phyloP scores from a whole-genome alignment of 192 early-diverging fungal species.

The Funneliformis mosseae region DNA sequence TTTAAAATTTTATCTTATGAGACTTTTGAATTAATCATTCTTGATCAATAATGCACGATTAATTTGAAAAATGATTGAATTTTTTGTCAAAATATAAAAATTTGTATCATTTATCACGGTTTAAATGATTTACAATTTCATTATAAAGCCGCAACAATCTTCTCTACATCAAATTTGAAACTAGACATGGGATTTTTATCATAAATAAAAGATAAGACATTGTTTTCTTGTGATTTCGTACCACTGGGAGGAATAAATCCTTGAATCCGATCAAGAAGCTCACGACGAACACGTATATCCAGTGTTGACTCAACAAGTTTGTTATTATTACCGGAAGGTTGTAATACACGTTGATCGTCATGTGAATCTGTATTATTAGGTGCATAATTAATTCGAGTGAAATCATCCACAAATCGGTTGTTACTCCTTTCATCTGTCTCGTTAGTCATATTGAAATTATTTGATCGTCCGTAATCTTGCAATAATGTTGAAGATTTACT shows the following conservation, averaged over 20 bases:
- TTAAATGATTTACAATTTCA: no score
- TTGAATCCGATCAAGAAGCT: background rate
- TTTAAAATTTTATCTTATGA: no score
- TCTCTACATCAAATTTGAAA: constrained; percentile 29
- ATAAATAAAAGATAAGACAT: background rate
- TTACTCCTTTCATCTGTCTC: background rate
- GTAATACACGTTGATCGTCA: background rate
- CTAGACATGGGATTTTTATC: background rate
- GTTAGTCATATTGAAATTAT: background rate
- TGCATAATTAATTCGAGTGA: background rate
- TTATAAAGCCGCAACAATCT: constrained; percentile 28
- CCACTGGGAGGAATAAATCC: background rate
- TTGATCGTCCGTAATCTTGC: background rate
- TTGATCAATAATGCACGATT: no score
- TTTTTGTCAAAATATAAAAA: no score
- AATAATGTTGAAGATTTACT: background rate
- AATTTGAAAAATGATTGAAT: no score
- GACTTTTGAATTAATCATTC: no score
- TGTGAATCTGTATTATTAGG: background rate
- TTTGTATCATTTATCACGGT: no score
- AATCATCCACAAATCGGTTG: background rate
- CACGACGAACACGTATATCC: background rate
- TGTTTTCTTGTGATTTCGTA: background rate
- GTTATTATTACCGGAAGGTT: background rate
- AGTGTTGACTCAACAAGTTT: background rate